These are phyloP conservation scores for Solanum bulbocastanum DNA, from an alignment of 257 asterid genomes.

Conservation along the genomic window DNA sequence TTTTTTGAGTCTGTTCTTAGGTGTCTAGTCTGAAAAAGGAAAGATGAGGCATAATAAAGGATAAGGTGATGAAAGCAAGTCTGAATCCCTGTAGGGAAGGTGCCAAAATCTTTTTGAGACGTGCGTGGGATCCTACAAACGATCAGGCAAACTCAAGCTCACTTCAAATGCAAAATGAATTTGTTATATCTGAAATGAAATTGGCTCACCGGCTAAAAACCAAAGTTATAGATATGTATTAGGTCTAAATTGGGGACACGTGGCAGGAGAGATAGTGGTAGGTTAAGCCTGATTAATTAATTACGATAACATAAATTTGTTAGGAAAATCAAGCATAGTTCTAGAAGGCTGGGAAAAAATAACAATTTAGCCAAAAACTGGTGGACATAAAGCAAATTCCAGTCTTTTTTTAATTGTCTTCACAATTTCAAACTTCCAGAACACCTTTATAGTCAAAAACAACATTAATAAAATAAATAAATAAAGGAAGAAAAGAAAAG, in stretches of 20 bases:
- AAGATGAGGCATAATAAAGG: background rate
- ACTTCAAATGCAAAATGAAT: background rate
- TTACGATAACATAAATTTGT: background rate
- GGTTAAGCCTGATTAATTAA: background rate
- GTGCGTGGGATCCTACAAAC: background rate
- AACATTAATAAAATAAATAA: background rate
- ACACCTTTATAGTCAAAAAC: background rate
- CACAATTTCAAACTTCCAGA: background rate
- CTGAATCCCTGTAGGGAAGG: background rate
- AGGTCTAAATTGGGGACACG: background rate
- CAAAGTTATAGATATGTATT: background rate
- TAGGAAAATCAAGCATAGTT: background rate
- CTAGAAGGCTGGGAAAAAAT: background rate
- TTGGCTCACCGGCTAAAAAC: background rate
- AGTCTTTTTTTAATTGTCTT: background rate
- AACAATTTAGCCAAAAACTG: background rate
- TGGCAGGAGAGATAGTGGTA: background rate
- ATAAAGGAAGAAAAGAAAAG: background rate
- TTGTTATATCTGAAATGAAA: background rate
- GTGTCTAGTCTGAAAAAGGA: background rate
- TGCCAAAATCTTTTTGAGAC: rapidly evolving
- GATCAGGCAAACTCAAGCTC: no score
- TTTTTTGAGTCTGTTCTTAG: background rate
- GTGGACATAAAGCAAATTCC: background rate
- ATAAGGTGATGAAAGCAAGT: background rate